Evolutionary conservation across 805 yeast species (phyloP).

Genomic region (Metschnikowia reukaufii): DNA sequence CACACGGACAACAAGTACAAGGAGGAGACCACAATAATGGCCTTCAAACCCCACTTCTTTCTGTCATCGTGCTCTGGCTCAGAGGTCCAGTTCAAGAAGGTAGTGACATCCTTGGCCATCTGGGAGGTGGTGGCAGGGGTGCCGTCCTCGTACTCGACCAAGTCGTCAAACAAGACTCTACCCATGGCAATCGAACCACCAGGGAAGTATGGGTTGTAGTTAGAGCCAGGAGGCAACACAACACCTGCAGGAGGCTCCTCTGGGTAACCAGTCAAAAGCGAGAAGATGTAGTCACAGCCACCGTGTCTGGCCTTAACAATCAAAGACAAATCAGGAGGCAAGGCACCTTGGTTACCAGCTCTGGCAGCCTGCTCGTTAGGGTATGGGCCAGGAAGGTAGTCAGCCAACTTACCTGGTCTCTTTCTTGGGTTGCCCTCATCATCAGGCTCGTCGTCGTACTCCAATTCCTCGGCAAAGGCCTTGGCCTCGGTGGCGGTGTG

Average conservation of each 20-base stretch:
- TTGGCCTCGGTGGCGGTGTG: conserved; percentile 89
- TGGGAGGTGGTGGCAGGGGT: conserved; percentile 98
- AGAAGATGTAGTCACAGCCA: conserved; percentile 91
- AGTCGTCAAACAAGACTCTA: conserved; percentile 94
- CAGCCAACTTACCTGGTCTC: conserved; percentile 98
- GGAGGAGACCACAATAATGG: conserved; percentile 73
- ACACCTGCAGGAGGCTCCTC: conserved; percentile 99
- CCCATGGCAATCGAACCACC: conserved; percentile 99
- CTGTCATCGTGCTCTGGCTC: conserved; percentile 99
- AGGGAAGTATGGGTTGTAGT: conserved; percentile 99
- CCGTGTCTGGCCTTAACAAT: conserved; percentile 99
- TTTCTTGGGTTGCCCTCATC: conserved; percentile 96
- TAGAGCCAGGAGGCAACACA: conserved; percentile 84
- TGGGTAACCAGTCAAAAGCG: conserved; percentile 96
- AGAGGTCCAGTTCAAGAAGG: conserved; percentile 96
- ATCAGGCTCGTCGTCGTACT: conserved; percentile 95
- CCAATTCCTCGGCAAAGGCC: conserved; percentile 93
- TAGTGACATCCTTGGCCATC: conserved; percentile 98
- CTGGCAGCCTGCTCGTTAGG: conserved; percentile 99
- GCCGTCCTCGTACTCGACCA: conserved; percentile 98
- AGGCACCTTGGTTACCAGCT: conserved; percentile 99
- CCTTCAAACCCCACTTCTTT: conserved; percentile 95
- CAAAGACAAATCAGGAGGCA: conserved; percentile 96
- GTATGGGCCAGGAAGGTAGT: conserved; percentile 91
- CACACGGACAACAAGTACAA: conserved; percentile 81